Base-by-base conservation (phyloP, 306 rosid species). In the Geum urbanum region DNA sequence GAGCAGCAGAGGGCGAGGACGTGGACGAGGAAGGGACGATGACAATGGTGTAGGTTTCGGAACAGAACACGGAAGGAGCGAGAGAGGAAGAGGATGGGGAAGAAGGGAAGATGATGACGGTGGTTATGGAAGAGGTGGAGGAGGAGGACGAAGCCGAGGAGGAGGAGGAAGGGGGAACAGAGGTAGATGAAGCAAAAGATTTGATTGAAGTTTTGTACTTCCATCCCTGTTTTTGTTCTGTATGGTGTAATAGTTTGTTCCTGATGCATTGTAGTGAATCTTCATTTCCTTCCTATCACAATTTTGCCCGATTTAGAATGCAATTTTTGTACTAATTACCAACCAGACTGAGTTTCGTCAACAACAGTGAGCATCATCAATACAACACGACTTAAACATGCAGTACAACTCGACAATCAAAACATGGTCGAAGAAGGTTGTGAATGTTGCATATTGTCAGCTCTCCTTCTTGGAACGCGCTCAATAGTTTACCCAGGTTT, bases 121-220 rank as follows among this genome's bases (percentile, higher is more conserved):
- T 13, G 5, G 32, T 57, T 18, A 27, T 0, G 40, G n/a, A 9
- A 55, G 12, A 7, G 20, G 22, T 7, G 27, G 57, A 7, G 6
- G 56, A n/a, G 56, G 61, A 15, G 22, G 60, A 0, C 15, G 60
- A 55, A 0, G 60, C 0, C 37, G 35, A 20, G 11, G 60, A 55
- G 39, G 16, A 53, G 9, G 92, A 7, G 68, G 87, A 5, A 22
- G 62, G 5, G 62, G 62, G 4, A 20, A 32, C 0, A 32, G 35
- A 18, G 20, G 59, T 27, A 6, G 56, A n/a, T 2, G 22, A 51
- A 51, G 56, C 37, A 32, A 2, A 32, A 32, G 37, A 32, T 32
- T 32, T 32, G 37, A 32, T 32, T 32, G 37, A 32, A 32, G 37
- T 32, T 32, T 32, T 32, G 37, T 32, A 32, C 37, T 51, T 20